Base-by-base conservation (phyloP, 371 early-diverging fungal species). In the Mortierella sp. region DNA sequence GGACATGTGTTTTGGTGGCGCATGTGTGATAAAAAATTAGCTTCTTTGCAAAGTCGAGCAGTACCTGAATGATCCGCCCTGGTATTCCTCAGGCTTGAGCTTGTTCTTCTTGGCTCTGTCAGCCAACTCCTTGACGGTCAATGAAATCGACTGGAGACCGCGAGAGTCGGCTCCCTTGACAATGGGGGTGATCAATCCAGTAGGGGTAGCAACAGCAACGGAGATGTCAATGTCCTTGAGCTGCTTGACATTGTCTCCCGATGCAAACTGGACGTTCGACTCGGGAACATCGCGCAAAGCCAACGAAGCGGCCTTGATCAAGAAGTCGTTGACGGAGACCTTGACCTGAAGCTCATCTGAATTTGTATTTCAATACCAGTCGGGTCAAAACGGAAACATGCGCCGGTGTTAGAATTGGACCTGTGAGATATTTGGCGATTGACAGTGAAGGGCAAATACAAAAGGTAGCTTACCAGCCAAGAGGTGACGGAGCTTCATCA, bases 191-290 rank as follows among this genome's bases (percentile, higher is more conserved):
- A 97, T 96, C 50, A 98, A 89, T 67, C 98, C 98, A 89, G 97
- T 97, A 79, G 98, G 97, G 3, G 98, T 97, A 24, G 98, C 95
- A 66, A 97, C 98, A n/a, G 98, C 97, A 40, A 97, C 95, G 68
- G 93, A 92, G 81, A 98, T 91, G 82, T 97, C 98, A 68, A 95
- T 93, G 80, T 91, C 86, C 65, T 89, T 84, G 83, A 48, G 89
- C 83, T 85, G 92, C 91, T 73, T 85, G 87, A 44, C 76, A 71
- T 65, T 88, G 89, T 79, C 88, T 77, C 88, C 89, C 79, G 66
- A 86, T 29, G 73, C 82, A 72, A 77, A 77, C 40, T 85, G 74
- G 26, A 78, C 80, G 85, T 92, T 93, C 50, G 92, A 90, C 41
- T 87, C 90, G 22, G 94, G 94, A 11, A 94, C 90, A 75, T 95